These are phyloP conservation scores for Wickerhamomyces sydowiorum DNA, from an alignment of 805 yeast species.

Conservation along the genomic window DNA sequence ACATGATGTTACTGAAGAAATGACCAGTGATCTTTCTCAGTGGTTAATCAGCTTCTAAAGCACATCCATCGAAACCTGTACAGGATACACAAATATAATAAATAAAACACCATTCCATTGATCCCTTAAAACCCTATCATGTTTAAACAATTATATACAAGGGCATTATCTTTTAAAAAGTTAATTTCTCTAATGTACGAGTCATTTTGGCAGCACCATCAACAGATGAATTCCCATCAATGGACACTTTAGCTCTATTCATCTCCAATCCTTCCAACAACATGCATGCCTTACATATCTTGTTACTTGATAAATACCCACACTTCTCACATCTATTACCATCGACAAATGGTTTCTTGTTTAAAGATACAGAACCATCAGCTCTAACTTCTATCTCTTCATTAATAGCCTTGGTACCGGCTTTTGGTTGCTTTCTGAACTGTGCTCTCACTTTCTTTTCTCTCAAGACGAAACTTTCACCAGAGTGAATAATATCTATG, in stretches of 20 bases:
- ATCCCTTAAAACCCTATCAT: not conserved
- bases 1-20: slow-evolving; percentile 14
- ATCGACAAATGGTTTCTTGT: slow-evolving; percentile 37
- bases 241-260: slow-evolving; percentile 56
- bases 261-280: slow-evolving; percentile 78
- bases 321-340: slow-evolving; percentile 82
- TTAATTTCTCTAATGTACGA: slow-evolving; percentile 56
- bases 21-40: slow-evolving; percentile 12
- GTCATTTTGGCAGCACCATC: slow-evolving; percentile 63
- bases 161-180: slow-evolving; percentile 38
- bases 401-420: slow-evolving; percentile 6
- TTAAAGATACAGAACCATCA: slow-evolving; percentile 57
- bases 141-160: not conserved
- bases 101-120: not conserved
- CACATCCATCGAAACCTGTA: not conserved
- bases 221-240: slow-evolving; percentile 46
- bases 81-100: not conserved
- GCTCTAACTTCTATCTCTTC: slow-evolving; percentile 46
- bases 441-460: slow-evolving; percentile 43
- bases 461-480: slow-evolving; percentile 73
- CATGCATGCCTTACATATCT: slow-evolving; percentile 89
- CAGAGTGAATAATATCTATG: slow-evolving; percentile 89
- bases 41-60: slow-evolving; percentile 11
- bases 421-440: slow-evolving; percentile 10
- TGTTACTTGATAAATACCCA: slow-evolving; percentile 86